These are phyloP conservation scores for Dendrothele bispora DNA, from an alignment of 768 basidiomycete species.

Conservation along the genomic window DNA sequence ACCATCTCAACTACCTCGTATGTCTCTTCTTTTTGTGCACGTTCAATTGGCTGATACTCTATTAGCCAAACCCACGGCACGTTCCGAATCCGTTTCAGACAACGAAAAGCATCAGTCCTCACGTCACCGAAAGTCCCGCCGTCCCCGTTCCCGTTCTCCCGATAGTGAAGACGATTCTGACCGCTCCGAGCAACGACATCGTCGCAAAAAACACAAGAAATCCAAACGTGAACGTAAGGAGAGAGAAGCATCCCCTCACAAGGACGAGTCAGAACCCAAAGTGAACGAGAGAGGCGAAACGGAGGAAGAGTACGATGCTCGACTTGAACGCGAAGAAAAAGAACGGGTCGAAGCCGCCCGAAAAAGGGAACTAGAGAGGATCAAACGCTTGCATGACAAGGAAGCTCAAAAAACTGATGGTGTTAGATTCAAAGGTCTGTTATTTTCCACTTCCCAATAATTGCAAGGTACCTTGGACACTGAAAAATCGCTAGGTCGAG, in stretches of 20 bases:
- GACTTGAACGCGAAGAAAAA: conserved; percentile 66
- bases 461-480: background rate
- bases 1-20: conserved; percentile 15
- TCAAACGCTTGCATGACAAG: conserved; percentile 39
- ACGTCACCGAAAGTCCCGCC: conserved; percentile 13
- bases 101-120: background rate
- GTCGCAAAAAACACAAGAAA: conserved; percentile 25
- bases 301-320: conserved; percentile 71
- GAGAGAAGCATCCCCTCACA: conserved; percentile 8
- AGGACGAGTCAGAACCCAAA: conserved; percentile 14
- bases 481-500: conserved; percentile 43
- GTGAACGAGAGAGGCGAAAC: conserved; percentile 44
- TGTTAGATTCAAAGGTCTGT: conserved; percentile 65
- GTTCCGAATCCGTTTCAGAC: conserved; percentile 5
- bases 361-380: conserved; percentile 47
- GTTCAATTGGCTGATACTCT: background rate
- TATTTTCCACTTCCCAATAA: background rate
- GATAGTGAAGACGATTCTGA: conserved; percentile 7
- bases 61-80: conserved; percentile 15
- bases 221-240: conserved; percentile 19
- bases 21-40: background rate
- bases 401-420: conserved; percentile 37
- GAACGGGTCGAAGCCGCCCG: conserved; percentile 52
- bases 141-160: conserved; percentile 17
- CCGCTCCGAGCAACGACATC: conserved; percentile 13